Evolutionary conservation across 345 rosid species (phyloP), one percentile per base, ranked within the genome.

Genomic region (Stellera chamaejasme): DNA sequence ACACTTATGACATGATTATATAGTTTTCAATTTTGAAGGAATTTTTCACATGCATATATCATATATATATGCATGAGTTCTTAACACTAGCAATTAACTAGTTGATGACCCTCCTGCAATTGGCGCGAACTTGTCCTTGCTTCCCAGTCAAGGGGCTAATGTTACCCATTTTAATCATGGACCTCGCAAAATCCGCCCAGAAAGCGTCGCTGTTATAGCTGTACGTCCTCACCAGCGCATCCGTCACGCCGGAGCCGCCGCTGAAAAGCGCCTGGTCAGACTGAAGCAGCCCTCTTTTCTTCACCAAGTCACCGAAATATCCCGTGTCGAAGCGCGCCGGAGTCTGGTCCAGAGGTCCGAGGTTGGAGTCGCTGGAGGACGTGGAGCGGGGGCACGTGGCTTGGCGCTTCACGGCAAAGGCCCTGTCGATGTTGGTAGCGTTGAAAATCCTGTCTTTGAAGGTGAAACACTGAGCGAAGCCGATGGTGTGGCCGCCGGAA

Each of bases 131-230:
- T 48, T 77, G 74, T 5, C 88, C 84, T 39, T 63, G 36, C 0
- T 65, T 39, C 10, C 82, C 80, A 0, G 74, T 74, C 73, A 74
- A 57, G 0, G 72, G 77, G 14, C 66, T 66, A 10, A 78, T 72
- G 43, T 77, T 77, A 25, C 82, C 88, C 84, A 82, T 79, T 63
- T 70, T 79, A 27, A 77, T 10, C 76, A 82, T 76, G 3, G 88
- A 77, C 9, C 63, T 48, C 0, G 65, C 73, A 26, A 77, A 79
- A 59, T 71, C 76, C 13, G 50, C 32, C 50, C 54, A 66, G 27
- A 82, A 79, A 7, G 54, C 69, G 26, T 57, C 28, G 1, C 48
- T 28, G 39, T 70, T 52, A 3, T 10, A 0, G 55, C 79, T 66
- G 25, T 79, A 82, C 10, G 47, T 53, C 56, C 44, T 65, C 10